Evolutionary conservation across 169 alveolate species (phyloP), one percentile per base, ranked within the genome.

Genomic region (Plasmodium gonderi): DNA sequence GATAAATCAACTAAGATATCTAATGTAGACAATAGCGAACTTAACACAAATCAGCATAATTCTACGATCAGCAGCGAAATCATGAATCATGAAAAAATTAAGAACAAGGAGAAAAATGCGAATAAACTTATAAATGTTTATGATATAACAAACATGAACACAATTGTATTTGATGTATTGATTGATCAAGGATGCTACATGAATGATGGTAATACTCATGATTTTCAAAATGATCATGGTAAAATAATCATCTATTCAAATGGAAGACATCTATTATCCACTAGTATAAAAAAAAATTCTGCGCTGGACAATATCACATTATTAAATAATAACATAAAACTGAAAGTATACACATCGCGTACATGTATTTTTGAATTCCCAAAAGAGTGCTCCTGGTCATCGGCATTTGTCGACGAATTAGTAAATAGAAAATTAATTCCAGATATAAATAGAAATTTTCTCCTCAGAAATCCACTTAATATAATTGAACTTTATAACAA

Each of bases 151-250:
- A 90, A 77, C 38, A 90, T 90, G 94, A 90, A 90, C 74, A 79
- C 90, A 47, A 90, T 90, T 72, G 80, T 90, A 31, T 90, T 90
- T 65, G 94, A 90, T 51, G 54, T 90, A 31, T 38, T 90, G 80
- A 65, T 90, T 8, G 94, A 90, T 78, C 94, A 90, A 78, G 94
- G 94, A 17, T 90, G 94, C 7, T 90, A 74, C 54, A 76, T 23
- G 36, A 65, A 47, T 78, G 94, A 90, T 74, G 67, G 69, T 17
- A 78, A 17, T 78, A 38, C 29, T 29, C n/a, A 36, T 36, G 79
- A 44, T 54, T 29, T 64, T 20, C 64, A 77, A 49, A 78, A 78
- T 51, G 45, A 90, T 29, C 90, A 77, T 45, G 81, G 91, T 23
- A 78, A 90, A 65, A 78, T 90, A 65, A 40, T 90, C n/a, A 90